These are phyloP conservation scores for Rutidosis leptorrhynchoides DNA, from an alignment of 129 eudicot genomes.

Conservation along the genomic window DNA sequence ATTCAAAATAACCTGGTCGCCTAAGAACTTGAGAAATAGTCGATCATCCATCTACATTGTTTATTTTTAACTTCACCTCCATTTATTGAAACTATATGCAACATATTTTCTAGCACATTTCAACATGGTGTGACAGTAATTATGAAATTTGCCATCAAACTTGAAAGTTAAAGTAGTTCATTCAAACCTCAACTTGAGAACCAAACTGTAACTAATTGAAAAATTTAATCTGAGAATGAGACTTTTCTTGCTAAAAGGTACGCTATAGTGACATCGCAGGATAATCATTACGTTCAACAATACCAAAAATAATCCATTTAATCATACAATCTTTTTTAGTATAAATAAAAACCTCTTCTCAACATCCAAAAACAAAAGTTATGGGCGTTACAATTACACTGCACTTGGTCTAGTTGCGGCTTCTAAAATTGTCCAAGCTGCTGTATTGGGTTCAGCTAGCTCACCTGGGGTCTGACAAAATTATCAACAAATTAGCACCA, in stretches of 20 bases:
- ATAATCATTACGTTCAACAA: neutral
- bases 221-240: neutral
- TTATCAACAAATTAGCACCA: neutral
- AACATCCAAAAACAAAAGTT: slow-evolving; percentile 15
- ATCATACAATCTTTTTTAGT: slow-evolving; percentile 10
- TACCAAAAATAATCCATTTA: slow-evolving; percentile 2
- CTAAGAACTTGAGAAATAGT: neutral
- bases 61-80: neutral
- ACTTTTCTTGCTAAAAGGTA: neutral
- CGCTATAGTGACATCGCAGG: neutral
- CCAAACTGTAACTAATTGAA: neutral
- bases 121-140: neutral
- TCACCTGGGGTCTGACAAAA: slow-evolving; percentile 61
- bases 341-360: neutral
- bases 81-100: neutral
- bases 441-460: slow-evolving; percentile 66
- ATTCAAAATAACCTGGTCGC: neutral
- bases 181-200: neutral
- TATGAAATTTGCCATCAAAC: neutral
- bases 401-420: slow-evolving; percentile 32
- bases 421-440: slow-evolving; percentile 52
- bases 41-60: neutral
- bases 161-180: neutral
- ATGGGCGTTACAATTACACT: slow-evolving; percentile 7
- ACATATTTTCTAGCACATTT: neutral